These are phyloP conservation scores for Kluyveromyces sp. DNA, from an alignment of 1,139 yeast species.

Conservation along the genomic window DNA sequence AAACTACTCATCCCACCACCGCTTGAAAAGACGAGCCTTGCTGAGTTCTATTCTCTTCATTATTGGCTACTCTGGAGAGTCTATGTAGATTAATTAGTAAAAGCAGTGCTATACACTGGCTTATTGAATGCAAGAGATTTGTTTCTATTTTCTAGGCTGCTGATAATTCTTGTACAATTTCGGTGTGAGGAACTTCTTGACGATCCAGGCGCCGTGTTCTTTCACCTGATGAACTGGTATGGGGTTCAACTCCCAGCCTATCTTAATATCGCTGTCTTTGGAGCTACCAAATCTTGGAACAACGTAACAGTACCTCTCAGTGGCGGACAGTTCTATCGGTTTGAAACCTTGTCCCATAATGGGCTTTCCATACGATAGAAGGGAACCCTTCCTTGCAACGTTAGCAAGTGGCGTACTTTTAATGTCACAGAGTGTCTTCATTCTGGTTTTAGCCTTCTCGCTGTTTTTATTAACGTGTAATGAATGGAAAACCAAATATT, in stretches of 20 bases:
- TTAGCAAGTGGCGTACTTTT: constrained; percentile 70
- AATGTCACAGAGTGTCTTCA: constrained; percentile 73
- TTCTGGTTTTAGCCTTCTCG: constrained; percentile 47
- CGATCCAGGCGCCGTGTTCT: constrained; percentile 53
- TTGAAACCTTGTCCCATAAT: constrained; percentile 78
- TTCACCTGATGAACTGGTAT: constrained; percentile 66
- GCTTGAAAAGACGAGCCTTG: too few relatives aligned
- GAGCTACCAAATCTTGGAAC: constrained; percentile 87
- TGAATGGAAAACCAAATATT: constrained; percentile 63
- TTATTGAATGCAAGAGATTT: too few relatives aligned
- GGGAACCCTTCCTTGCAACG: constrained; percentile 63
- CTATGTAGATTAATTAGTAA: too few relatives aligned
- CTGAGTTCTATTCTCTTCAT: too few relatives aligned
- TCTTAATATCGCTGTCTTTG: constrained; percentile 65
- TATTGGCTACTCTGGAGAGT: too few relatives aligned
- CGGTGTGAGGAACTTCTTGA: constrained; percentile 27
- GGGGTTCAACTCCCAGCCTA: constrained; percentile 92
- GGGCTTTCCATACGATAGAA: constrained; percentile 83
- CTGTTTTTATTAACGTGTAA: constrained; percentile 41
- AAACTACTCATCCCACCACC: too few relatives aligned
- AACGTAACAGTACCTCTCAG: constrained; percentile 79
- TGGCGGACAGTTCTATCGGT: constrained; percentile 56
- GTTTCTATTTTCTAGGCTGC: not conserved
- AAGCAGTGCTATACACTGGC: too few relatives aligned
- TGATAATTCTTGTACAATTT: constrained; percentile 18